Evolutionary conservation across 306 rosid species (phyloP).

Genomic region (Prunus armeniaca): DNA sequence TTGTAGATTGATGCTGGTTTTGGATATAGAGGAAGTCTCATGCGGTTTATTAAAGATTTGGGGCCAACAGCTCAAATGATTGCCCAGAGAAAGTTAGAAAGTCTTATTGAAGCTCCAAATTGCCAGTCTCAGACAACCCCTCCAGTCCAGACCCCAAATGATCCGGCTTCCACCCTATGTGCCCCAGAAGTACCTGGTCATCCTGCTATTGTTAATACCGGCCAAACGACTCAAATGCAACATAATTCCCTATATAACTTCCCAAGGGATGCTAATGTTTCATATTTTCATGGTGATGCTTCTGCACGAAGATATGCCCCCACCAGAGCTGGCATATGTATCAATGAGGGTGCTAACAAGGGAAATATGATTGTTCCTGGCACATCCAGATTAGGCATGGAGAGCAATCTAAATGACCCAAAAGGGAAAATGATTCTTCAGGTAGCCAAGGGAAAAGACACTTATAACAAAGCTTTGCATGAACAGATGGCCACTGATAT

Average conservation of each 20-base stretch:
- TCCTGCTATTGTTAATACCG: not conserved
- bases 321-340: not conserved
- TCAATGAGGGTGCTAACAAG: constrained; percentile 1
- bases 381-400: not conserved
- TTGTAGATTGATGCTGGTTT: constrained; percentile 6
- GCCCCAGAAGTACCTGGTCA: not conserved
- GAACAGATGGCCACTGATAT: not conserved
- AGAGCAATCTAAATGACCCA: not conserved
- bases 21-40: constrained; percentile 28
- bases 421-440: constrained; percentile 10
- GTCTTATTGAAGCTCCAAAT: constrained; percentile 2
- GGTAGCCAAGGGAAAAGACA: not conserved
- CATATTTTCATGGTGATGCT: not conserved
- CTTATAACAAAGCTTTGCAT: not conserved
- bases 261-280: constrained; percentile 1
- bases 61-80: constrained; percentile 33
- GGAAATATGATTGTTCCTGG: constrained; percentile 4
- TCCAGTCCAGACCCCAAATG: constrained; percentile 2
- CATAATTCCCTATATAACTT: not conserved
- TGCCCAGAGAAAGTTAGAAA: constrained; percentile 15
- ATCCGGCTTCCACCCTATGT: constrained; percentile 5
- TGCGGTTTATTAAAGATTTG: constrained; percentile 24
- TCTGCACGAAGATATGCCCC: constrained; percentile 5
- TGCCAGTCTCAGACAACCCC: not conserved
- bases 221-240: not conserved